phyloP scores from a whole-genome alignment of 139 green algal genomes.

The Closterium sp. region DNA sequence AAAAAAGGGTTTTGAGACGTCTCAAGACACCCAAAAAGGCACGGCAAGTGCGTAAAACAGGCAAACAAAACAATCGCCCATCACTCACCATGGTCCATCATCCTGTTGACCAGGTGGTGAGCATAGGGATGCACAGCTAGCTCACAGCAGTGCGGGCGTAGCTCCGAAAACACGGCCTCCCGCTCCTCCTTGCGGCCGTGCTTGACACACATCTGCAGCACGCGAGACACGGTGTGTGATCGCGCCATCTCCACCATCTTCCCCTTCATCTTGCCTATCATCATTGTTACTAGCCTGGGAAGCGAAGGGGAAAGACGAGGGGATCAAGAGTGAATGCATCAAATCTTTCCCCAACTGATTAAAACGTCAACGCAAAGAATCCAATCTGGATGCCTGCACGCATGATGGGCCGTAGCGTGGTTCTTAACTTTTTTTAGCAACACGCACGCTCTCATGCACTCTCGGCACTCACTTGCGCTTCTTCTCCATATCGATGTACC shows the following conservation, averaged over 20 bases:
- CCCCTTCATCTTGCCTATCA: slow-evolving; percentile 15
- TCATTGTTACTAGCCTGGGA: not conserved
- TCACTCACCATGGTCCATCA: not conserved
- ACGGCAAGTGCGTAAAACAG: too few relatives aligned
- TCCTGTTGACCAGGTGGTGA: not conserved
- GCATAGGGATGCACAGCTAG: not conserved
- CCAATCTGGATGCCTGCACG: too few relatives aligned
- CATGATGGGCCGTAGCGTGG: too few relatives aligned
- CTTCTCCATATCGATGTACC: not conserved
- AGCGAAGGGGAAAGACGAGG: not conserved
- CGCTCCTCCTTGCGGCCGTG: slow-evolving; percentile 26
- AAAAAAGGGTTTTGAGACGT: too few relatives aligned
- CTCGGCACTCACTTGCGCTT: not conserved
- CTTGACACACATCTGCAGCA: slow-evolving; percentile 44
- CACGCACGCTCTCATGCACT: too few relatives aligned
- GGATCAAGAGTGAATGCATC: not conserved
- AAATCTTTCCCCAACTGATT: too few relatives aligned
- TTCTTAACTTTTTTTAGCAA: too few relatives aligned
- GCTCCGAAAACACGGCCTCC: slow-evolving; percentile 19
- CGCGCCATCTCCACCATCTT: slow-evolving; percentile 1
- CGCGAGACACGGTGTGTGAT: slow-evolving; percentile 1
- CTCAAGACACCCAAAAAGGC: too few relatives aligned
- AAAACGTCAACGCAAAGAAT: too few relatives aligned
- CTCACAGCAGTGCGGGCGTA: not conserved
- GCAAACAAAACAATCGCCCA: too few relatives aligned